Evolutionary conservation across 805 yeast species (phyloP).

Genomic region (Priceomyces fermenticarens): DNA sequence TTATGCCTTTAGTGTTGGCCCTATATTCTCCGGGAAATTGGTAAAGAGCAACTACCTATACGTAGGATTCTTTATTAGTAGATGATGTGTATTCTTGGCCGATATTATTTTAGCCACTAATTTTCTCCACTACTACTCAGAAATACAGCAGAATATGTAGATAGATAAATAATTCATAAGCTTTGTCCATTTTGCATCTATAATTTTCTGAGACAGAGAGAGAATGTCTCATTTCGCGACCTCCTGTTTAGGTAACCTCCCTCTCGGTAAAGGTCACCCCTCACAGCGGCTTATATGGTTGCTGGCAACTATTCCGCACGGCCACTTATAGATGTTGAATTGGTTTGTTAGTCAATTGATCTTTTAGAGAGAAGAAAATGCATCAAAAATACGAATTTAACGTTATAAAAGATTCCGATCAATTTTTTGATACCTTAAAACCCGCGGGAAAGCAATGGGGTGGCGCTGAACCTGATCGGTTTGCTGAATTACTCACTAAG

Average conservation of each 20-base stretch:
- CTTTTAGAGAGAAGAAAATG: no score
- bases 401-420: conserved; percentile 20
- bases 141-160: no score
- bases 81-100: conserved; percentile 49
- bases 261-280: no score
- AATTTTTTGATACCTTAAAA: conserved; percentile 16
- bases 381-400: neutral
- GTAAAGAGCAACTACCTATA: conserved; percentile 50
- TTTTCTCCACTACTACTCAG: conserved; percentile 44
- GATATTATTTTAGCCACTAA: conserved; percentile 42
- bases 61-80: conserved; percentile 52
- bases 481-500: conserved; percentile 17
- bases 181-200: no score
- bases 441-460: conserved; percentile 26
- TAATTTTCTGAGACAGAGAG: no score
- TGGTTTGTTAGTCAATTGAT: no score
- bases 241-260: no score
- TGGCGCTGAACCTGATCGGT: conserved; percentile 16
- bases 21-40: conserved; percentile 70
- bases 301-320: no score
- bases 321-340: no score
- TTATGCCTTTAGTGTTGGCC: conserved; percentile 79
- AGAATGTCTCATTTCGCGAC: no score
- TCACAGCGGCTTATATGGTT: no score
- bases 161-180: no score